Evolutionary conservation across 352 stramenopile genomes (phyloP), one percentile per base, ranked within the genome.

Genomic region (Globisporangium spiculum): DNA sequence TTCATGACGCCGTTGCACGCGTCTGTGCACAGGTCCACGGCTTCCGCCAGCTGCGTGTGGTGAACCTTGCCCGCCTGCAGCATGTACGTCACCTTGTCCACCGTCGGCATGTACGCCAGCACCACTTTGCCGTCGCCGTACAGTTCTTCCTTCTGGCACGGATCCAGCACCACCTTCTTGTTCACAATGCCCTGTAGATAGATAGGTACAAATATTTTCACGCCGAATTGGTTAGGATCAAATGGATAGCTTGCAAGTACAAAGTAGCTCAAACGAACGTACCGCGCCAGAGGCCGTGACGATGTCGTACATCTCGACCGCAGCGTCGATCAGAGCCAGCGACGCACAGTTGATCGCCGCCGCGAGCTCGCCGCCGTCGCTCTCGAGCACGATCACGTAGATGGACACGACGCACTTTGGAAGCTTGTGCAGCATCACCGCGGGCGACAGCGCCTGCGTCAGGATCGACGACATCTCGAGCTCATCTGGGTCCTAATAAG

Each of bases 271-370:
- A 44, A 44, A 44, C 36, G 9, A 44, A 20, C 38, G 0, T 50
- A 73, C 67, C 30, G 86, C 92, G 63, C 71, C 89, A 12, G 89
- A 78, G 6, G 89, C 83, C 27, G 91, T 90, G 36, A 98, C 91
- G 30, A 97, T 77, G 73, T 97, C 92, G 61, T 91, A 95, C 79
- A 98, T 95, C 75, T 98, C 92, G n/a, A 98, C 88, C 0, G 88
- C 90, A 7, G 89, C 90, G 59, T 98, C 89, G 8, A 88, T 86
- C 5, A 98, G 78, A 26, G 92, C 92, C 32, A 98, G 75, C 24
- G 90, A 97, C 34, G 92, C 91, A 53, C 82, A 92, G 62, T 92
- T 94, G 63, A 97, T 90, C 20, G 89, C 85, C 4, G 90, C 86
- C 16, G 87, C 82, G 16, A 96, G 80, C 14, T 94, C 89, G 12